A percentile compares a stretch with the other conserved stretches of the same genome.
Conservation (phyloP, 1,139 yeast species). For the Maudiozyma humilis region DNA sequence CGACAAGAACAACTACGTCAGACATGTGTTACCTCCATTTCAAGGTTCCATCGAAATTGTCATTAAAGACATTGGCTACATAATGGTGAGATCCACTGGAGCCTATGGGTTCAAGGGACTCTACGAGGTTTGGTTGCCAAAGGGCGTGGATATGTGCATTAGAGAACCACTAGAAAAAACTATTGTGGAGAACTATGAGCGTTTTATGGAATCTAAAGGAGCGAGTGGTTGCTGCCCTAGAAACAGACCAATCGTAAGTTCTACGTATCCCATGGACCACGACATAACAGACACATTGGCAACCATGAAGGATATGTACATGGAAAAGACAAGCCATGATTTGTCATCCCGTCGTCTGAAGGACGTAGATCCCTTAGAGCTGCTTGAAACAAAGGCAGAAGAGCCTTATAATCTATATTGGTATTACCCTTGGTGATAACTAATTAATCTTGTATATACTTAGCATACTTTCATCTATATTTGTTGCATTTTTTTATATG, state of each 20-base stretch:
- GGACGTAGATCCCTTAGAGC: conserved; percentile 15
- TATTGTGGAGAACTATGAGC: conserved; percentile 13
- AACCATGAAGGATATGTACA: conserved; percentile 23
- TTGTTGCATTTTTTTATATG: background rate
- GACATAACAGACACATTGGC: conserved; percentile 17
- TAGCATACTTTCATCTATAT: background rate
- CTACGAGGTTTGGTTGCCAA: conserved; percentile 42
- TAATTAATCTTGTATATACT: background rate
- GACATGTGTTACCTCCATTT: conserved; percentile 59
- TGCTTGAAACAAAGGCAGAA: conserved; percentile 12
- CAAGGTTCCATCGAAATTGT: conserved; percentile 61
- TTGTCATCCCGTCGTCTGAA: conserved; percentile 15
- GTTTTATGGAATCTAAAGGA: conserved; percentile 13
- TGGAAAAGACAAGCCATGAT: conserved; percentile 21
- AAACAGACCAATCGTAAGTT: conserved; percentile 22
- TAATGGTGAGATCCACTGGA: conserved; percentile 61
- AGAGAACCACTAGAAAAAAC: conserved; percentile 33
- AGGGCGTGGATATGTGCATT: conserved; percentile 38
- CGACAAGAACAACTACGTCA: conserved; percentile 32
- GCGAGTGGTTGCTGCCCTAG: conserved; percentile 15
- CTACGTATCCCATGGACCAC: conserved; percentile 22
- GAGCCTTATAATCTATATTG: conserved; percentile 25
- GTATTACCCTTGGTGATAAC: conserved; percentile 24
- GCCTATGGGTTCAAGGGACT: conserved; percentile 34
- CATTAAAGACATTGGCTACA: conserved; percentile 57